Base-by-base conservation (phyloP, 2,329 filamentous ascomycete genomes). In the Aspergillus sp. region DNA sequence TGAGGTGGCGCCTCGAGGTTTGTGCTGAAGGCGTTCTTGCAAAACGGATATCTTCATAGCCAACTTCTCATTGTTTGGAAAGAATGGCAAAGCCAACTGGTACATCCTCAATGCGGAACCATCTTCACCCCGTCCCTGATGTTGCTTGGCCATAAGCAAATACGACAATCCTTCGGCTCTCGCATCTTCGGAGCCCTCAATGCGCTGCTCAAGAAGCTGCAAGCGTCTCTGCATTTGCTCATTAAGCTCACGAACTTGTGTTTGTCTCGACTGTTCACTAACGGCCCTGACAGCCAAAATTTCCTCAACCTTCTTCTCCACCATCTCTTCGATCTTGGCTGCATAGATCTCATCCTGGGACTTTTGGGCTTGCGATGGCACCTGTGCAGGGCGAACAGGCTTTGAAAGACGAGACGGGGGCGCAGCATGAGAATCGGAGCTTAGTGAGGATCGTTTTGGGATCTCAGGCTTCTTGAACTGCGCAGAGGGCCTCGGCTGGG, bases 261-360 rank as follows among this genome's bases (percentile, higher is more conserved):
- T 64, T 50, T 67, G 69, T 44, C 34, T 70, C 50, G 46, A 72
- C 61, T 46, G 77, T 67, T 84, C 80, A 49, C 78, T 77, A 11
- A 80, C 60, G 1, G 79, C 81, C 42, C 85, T 81, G n/a, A 85
- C 83, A 0, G 90, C 89, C 1, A 97, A 74, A 31, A 93, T 90
- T 68, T 95, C 90, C 47, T 86, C 85, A 1, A 97, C 88, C 59
- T 95, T 95, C 56, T 86, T 88, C 66, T 95, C 88, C 1, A 97
- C 89, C 70, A 96, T 83, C 33, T 90, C 88, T 63, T 96, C 90
- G 47, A 97, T 94, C 41, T 83, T 84, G 9, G 82, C 85, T 12
- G 83, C 79, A 0, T 83, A 85, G 7, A 88, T 50, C 68, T 79
- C 53, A 75, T 64, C 72, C 77, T 51, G 66, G 57, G 49, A 50